Evolutionary conservation across 2,329 filamentous ascomycete species (phyloP), one percentile per base, ranked within the genome.

Genomic region (Gliomastix tumulicola): DNA sequence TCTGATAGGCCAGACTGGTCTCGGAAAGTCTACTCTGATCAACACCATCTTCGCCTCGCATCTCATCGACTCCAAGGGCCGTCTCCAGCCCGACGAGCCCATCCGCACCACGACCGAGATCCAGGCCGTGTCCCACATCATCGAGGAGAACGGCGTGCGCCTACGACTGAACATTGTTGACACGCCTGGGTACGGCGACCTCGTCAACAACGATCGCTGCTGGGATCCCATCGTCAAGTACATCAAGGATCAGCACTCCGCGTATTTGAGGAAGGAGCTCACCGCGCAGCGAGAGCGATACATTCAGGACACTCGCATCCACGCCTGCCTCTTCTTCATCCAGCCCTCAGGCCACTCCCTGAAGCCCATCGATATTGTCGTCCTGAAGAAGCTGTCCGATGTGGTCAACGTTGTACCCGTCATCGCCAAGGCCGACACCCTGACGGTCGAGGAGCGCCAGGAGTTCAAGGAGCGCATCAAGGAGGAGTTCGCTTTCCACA

Each of bases 221-320:
- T 98, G 92, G 92, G 92, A 98, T 61, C 92, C 92, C 46, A 98
- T 98, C 63, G 90, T 98, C 76, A 98, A 98, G 76, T 98, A 98
- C 71, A 98, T 98, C 78, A 98, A 98, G 78, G 92, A 98, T 68
- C 92, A 98, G 74, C 92, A 98, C 76, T 96, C 88, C 36, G 90
- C 92, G 55, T 98, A 97, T 72, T 81, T 98, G 53, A 87, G 92
- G 67, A 98, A 98, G 78, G 92, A 98, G 68, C 88, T 98, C 57
- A 97, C 92, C 38, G 92, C 92, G 50, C 92, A 98, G 76, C 87
- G 92, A 68, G 92, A 98, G 70, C 84, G 92, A 56, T 98, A 98
- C 67, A 96, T 98, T 51, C 90, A 95, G 72, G 92, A 98, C 68
- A 98, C 92, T 49, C 86, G 92, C 57, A 96, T 98, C 58, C 92